A percentile compares a stretch with the other conserved stretches of the same genome.
Evolutionary conservation across 2,329 filamentous ascomycete species (phyloP).

Genomic region (Atkinsonella hypoxylon): DNA sequence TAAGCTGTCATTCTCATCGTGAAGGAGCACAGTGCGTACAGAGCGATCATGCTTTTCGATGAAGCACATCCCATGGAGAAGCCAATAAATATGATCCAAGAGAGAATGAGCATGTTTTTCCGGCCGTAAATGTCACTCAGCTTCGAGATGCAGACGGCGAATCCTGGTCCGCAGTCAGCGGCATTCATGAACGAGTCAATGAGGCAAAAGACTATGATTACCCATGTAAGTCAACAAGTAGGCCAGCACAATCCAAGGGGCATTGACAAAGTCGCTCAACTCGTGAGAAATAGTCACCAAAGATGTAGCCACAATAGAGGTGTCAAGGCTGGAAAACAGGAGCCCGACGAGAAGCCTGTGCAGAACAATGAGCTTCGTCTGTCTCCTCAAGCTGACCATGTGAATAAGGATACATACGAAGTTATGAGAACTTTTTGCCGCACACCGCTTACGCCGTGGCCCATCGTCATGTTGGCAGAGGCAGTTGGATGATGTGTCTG

Average conservation of each 20-base stretch:
- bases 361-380: neutral
- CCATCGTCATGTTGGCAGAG: neutral
- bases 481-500: neutral
- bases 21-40: conserved; percentile 27
- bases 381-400: neutral
- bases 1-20: conserved; percentile 9
- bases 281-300: conserved; percentile 44
- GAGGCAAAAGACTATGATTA: conserved; percentile 10
- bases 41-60: conserved; percentile 35
- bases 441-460: conserved; percentile 5
- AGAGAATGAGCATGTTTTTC: conserved; percentile 33
- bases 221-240: conserved; percentile 47
- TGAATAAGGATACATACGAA: conserved; percentile 16
- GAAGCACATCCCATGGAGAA: conserved; percentile 44
- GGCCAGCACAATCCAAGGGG: conserved; percentile 42
- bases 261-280: conserved; percentile 36
- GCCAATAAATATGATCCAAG: conserved; percentile 42
- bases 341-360: conserved; percentile 37
- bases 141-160: conserved; percentile 45
- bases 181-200: neutral
- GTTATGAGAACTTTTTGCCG: conserved; percentile 22
- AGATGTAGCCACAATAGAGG: conserved; percentile 46
- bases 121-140: conserved; percentile 49
- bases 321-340: conserved; percentile 45
- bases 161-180: conserved; percentile 25